A percentile compares a stretch with the other conserved stretches of the same genome.
Conservation (phyloP, 345 rosid species). For the Cardamine occulta region DNA sequence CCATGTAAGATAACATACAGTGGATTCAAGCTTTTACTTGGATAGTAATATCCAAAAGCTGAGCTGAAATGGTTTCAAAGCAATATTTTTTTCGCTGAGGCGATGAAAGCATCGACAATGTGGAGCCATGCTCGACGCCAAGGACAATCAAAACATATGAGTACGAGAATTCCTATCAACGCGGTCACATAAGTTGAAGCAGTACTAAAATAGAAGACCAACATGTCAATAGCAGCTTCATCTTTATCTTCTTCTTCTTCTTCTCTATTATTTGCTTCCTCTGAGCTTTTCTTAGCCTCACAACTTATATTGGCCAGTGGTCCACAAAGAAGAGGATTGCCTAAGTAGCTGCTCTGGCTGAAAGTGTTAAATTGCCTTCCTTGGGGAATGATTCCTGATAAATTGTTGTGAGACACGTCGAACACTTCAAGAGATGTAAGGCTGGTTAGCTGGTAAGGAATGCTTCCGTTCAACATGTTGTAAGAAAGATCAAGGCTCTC, state of each 20-base stretch:
- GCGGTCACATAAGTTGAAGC: not conserved
- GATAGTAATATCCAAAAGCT: no score
- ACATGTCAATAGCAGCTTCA: not conserved
- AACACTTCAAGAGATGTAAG: constrained; percentile 6
- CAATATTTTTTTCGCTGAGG: no score
- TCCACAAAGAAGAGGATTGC: constrained; percentile 18
- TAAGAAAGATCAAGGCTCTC: constrained; percentile 46
- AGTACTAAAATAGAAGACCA: not conserved
- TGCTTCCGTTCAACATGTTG: constrained; percentile 10
- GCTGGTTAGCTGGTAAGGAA: constrained; percentile 11
- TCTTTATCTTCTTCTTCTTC: not conserved
- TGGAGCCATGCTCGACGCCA: not conserved
- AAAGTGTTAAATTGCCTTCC: constrained; percentile 11
- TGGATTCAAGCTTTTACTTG: no score
- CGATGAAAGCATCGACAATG: not conserved
- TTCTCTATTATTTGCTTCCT: not conserved
- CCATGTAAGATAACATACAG: no score
- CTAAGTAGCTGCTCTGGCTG: not conserved
- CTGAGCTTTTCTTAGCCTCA: not conserved
- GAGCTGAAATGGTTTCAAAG: no score
- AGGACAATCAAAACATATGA: not conserved
- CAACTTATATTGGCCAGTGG: not conserved
- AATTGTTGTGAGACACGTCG: constrained; percentile 16
- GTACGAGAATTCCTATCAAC: not conserved
- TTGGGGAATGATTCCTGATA: constrained; percentile 15